Conservation (phyloP, 169 alveolate genomes). For the Amoebophrya sp. region DNA sequence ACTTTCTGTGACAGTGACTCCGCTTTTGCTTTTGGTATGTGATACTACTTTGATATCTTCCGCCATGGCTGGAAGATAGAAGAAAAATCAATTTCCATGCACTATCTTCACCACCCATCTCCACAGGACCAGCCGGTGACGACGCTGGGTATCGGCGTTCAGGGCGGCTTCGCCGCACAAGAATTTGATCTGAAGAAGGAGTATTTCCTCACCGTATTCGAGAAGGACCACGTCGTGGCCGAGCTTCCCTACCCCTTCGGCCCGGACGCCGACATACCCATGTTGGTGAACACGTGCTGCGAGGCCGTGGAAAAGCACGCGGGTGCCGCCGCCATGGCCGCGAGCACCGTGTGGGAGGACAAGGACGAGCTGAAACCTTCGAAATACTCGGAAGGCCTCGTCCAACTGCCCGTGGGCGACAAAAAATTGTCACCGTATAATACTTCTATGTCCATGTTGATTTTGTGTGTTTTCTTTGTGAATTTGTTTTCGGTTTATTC, state of each 20-base stretch:
- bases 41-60: too few species aligned
- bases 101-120: too few species aligned
- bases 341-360: not conserved
- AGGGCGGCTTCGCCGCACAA: not conserved
- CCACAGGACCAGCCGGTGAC: too few species aligned
- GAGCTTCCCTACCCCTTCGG: not conserved
- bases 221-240: not conserved
- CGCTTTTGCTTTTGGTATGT: too few species aligned
- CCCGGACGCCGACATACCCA: not conserved
- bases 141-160: not conserved
- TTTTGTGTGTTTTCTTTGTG: too few species aligned
- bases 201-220: not conserved
- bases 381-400: not conserved
- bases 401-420: not conserved
- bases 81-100: too few species aligned
- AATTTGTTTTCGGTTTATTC: too few species aligned
- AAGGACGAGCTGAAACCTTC: conserved; percentile 13
- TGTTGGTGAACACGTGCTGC: not conserved
- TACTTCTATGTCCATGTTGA: too few species aligned
- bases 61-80: too few species aligned
- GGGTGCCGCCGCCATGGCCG: not conserved
- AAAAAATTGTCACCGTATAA: not conserved
- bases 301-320: conserved; percentile 20
- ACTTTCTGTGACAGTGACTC: too few species aligned
- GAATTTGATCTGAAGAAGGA: not conserved